phyloP scores from a whole-genome alignment of 805 yeast species.

The Clavispora santaluciae region DNA sequence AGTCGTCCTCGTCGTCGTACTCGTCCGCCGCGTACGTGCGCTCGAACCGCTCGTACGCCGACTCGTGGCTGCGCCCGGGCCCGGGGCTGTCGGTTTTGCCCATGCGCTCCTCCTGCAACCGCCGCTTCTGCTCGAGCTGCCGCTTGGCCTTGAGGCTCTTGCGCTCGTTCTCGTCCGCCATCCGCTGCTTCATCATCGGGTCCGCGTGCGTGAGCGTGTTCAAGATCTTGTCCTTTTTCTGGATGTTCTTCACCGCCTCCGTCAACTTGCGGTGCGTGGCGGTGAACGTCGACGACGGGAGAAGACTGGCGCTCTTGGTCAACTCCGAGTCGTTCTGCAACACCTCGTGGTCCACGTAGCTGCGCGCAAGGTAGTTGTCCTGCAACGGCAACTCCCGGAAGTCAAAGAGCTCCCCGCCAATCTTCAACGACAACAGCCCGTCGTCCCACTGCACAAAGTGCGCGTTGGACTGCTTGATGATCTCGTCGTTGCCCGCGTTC shows the following conservation, averaged over 20 bases:
- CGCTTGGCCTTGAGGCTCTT: slow-evolving; percentile 58
- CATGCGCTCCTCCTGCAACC: slow-evolving; percentile 53
- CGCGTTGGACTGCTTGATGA: slow-evolving; percentile 82
- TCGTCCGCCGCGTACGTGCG: slow-evolving; percentile 32
- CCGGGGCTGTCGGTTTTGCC: slow-evolving; percentile 43
- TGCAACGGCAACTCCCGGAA: slow-evolving; percentile 57
- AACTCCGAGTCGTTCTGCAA: slow-evolving; percentile 66
- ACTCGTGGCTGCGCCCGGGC: slow-evolving; percentile 21
- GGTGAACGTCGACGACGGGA: slow-evolving; percentile 89
- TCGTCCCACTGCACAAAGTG: slow-evolving; percentile 93
- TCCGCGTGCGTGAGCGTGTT: slow-evolving; percentile 55
- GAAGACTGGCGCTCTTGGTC: slow-evolving; percentile 61
- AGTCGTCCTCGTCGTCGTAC: slow-evolving; percentile 39
- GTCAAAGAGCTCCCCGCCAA: slow-evolving; percentile 87
- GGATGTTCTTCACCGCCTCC: slow-evolving; percentile 53
- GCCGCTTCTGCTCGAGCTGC: slow-evolving; percentile 57
- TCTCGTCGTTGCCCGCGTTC: slow-evolving; percentile 62
- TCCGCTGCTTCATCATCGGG: slow-evolving; percentile 64
- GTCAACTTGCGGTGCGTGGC: slow-evolving; percentile 78
- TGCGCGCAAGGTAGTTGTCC: slow-evolving; percentile 67
- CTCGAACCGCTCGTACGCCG: slow-evolving; percentile 36
- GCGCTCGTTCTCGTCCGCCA: slow-evolving; percentile 58
- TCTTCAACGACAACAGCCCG: slow-evolving; percentile 77
- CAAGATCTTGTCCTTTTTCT: slow-evolving; percentile 45
- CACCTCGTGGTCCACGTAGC: slow-evolving; percentile 67